These are phyloP conservation scores for Durotheca rogersii DNA, from an alignment of 495 filamentous ascomycete genomes.

Conservation along the genomic window DNA sequence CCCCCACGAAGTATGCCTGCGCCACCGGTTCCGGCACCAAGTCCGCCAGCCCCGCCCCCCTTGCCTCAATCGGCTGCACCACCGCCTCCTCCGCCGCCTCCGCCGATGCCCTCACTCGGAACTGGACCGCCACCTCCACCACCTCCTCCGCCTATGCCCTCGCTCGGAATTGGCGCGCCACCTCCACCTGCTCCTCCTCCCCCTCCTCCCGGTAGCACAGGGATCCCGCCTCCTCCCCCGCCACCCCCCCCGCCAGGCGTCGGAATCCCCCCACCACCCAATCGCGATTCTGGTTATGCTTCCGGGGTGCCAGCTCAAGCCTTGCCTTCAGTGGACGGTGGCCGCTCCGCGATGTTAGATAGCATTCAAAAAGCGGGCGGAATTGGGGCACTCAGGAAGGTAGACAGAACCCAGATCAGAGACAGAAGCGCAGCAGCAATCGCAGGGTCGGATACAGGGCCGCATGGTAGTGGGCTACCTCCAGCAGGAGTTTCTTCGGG, in stretches of 20 bases:
- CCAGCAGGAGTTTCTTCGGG: constrained; percentile 49
- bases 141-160: constrained; percentile 33
- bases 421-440: constrained; percentile 77
- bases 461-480: constrained; percentile 57
- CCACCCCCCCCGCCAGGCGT: constrained; percentile 52
- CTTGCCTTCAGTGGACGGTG: constrained; percentile 52
- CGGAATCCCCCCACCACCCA: constrained; percentile 60
- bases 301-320: constrained; percentile 59
- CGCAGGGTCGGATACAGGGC: constrained; percentile 54
- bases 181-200: constrained; percentile 42
- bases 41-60: constrained; percentile 40
- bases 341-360: constrained; percentile 69
- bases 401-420: constrained; percentile 70
- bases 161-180: constrained; percentile 21
- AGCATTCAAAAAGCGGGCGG: constrained; percentile 80
- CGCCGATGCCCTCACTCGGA: constrained; percentile 38
- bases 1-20: constrained; percentile 35
- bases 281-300: constrained; percentile 60
- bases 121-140: constrained; percentile 38
- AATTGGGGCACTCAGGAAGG: constrained; percentile 73
- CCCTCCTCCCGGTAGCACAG: constrained; percentile 34
- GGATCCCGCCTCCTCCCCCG: constrained; percentile 55
- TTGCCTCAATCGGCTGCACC: constrained; percentile 42
- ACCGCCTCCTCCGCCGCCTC: constrained; percentile 42
- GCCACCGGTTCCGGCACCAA: constrained; percentile 42